Evolutionary conservation across 305 asterid genomes (phyloP).

Genomic region (Plantago rigida): DNA sequence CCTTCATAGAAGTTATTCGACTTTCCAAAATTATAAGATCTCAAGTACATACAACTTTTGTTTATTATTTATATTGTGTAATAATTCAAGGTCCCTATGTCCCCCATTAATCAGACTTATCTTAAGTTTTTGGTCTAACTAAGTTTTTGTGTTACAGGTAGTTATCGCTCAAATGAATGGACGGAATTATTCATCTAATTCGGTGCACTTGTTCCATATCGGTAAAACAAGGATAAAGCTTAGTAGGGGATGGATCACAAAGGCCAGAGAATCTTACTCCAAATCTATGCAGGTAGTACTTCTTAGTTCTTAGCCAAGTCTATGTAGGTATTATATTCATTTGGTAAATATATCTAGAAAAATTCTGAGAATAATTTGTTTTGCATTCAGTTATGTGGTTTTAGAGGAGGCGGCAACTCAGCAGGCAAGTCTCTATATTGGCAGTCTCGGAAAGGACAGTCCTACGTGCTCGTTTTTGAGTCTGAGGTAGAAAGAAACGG

Average conservation of each 20-base stretch:
- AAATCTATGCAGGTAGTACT: slow-evolving; percentile 71
- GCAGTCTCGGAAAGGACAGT: slow-evolving; percentile 86
- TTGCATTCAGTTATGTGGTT: slow-evolving; percentile 63
- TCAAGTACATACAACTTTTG: too few species aligned
- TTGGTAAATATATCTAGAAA: neutral
- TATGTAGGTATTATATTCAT: too few species aligned
- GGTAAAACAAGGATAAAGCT: slow-evolving; percentile 88
- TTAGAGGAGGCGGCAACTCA: slow-evolving; percentile 94
- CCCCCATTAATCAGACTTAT: neutral
- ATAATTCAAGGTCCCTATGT: too few species aligned
- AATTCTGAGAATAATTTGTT: neutral
- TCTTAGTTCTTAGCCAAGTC: neutral
- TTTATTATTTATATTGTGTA: too few species aligned
- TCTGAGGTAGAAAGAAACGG: slow-evolving; percentile 80
- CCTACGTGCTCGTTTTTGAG: slow-evolving; percentile 77
- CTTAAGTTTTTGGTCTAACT: slow-evolving; percentile 11
- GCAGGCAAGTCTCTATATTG: slow-evolving; percentile 87
- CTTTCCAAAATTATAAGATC: too few species aligned
- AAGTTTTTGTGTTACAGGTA: slow-evolving; percentile 45
- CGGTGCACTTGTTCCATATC: slow-evolving; percentile 61
- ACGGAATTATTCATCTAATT: slow-evolving; percentile 73
- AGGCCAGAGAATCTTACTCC: slow-evolving; percentile 85
- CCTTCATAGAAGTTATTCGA: neutral
- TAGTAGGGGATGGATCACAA: slow-evolving; percentile 93
- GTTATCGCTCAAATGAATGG: slow-evolving; percentile 88